phyloP scores from a whole-genome alignment of 2,329 filamentous ascomycete genomes.

The Pezicula carpinea region DNA sequence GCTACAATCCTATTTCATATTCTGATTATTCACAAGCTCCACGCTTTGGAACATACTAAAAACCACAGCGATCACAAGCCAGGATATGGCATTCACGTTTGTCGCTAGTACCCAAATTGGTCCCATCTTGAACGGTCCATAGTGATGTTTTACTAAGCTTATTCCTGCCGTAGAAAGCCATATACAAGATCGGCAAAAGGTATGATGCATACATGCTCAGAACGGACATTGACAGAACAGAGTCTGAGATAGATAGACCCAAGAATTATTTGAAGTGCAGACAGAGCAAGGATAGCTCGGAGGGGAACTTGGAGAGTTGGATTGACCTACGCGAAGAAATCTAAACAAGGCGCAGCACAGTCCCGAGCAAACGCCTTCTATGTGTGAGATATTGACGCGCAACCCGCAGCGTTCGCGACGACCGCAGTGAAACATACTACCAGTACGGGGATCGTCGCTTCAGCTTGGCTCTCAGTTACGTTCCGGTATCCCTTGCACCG shows the following conservation, averaged over 20 bases:
- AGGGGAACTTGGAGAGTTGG: slow-evolving; percentile 30
- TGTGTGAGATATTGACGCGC: slow-evolving; percentile 38
- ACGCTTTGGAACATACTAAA: slow-evolving; percentile 41
- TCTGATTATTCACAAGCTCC: slow-evolving; percentile 35
- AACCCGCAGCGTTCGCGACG: slow-evolving; percentile 40
- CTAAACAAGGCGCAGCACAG: slow-evolving; percentile 31
- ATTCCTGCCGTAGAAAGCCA: slow-evolving; percentile 34
- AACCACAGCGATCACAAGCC: slow-evolving; percentile 38
- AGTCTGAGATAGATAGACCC: slow-evolving; percentile 41
- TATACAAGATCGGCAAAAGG: slow-evolving; percentile 33
- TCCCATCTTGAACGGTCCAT: slow-evolving; percentile 29
- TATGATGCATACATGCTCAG: slow-evolving; percentile 40
- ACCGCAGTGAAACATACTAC: slow-evolving; percentile 40
- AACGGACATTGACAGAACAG: slow-evolving; percentile 40
- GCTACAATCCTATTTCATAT: slow-evolving; percentile 44
- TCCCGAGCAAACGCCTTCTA: slow-evolving; percentile 43
- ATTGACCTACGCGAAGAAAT: slow-evolving; percentile 33
- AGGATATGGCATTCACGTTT: slow-evolving; percentile 38
- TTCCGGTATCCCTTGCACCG: too few relatives aligned
- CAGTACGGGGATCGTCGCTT: slow-evolving; percentile 36
- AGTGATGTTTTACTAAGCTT: slow-evolving; percentile 16
- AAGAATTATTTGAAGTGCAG: slow-evolving; percentile 39
- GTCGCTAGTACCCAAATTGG: slow-evolving; percentile 26
- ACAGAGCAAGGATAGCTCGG: slow-evolving; percentile 34
- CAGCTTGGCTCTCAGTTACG: slow-evolving; percentile 34